Evolutionary conservation across 768 basidiomycete species (phyloP).

Genomic region (Boletus huronensis): DNA sequence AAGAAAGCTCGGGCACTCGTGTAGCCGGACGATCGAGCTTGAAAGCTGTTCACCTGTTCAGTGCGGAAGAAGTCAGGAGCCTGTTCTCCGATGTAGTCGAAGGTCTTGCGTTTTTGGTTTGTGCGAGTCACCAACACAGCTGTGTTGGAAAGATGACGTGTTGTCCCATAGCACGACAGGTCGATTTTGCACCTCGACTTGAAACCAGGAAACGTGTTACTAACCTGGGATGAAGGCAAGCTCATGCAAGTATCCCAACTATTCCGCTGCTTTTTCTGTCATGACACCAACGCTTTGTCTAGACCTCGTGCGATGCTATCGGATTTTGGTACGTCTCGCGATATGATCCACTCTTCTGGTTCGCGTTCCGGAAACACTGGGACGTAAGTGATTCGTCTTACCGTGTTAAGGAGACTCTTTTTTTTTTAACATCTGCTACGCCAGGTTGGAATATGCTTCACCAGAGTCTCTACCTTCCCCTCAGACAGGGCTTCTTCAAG

Average conservation of each 20-base stretch:
- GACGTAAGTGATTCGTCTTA: constrained; percentile 54
- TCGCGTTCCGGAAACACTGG: constrained; percentile 90
- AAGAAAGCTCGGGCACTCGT: constrained; percentile 27
- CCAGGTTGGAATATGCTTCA: constrained; percentile 79
- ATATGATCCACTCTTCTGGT: constrained; percentile 71
- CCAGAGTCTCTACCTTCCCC: constrained; percentile 82
- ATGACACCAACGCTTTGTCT: background rate
- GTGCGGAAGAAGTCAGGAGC: constrained; percentile 78
- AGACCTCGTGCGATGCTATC: constrained; percentile 94
- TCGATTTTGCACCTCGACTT: constrained; percentile 91
- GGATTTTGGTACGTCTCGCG: constrained; percentile 92
- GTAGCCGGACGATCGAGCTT: constrained; percentile 35
- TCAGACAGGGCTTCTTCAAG: constrained; percentile 58
- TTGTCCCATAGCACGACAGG: constrained; percentile 57
- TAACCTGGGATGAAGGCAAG: constrained; percentile 87
- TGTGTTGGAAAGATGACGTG: constrained; percentile 6
- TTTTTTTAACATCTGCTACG: background rate
- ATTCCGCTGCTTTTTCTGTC: background rate
- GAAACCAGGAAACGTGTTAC: constrained; percentile 89
- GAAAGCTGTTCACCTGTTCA: constrained; percentile 81
- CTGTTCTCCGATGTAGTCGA: constrained; percentile 82
- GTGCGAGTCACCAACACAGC: constrained; percentile 18
- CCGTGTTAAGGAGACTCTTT: background rate
- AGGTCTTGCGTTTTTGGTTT: constrained; percentile 84
- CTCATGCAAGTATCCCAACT: constrained; percentile 55